These are phyloP conservation scores for Lagenaria siceraria DNA, from an alignment of 306 rosid genomes.

Conservation along the genomic window DNA sequence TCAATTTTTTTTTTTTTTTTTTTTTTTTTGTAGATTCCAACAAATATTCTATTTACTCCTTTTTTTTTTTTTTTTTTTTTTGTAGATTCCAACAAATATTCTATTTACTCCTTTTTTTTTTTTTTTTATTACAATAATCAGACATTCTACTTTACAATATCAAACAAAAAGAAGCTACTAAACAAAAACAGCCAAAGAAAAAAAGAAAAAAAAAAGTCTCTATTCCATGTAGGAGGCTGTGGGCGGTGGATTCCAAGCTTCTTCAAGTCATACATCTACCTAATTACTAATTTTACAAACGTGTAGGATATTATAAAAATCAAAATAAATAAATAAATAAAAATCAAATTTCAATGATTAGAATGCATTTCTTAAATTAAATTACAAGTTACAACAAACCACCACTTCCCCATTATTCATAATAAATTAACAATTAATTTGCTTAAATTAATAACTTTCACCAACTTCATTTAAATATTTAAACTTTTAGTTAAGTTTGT, in stretches of 20 bases:
- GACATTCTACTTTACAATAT: neutral
- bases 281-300: neutral
- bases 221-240: constrained; percentile 1
- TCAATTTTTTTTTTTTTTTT: neutral
- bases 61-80: neutral
- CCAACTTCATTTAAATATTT: no score
- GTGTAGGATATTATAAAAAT: neutral
- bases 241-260: constrained; percentile 9
- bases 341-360: neutral
- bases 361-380: neutral
- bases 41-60: neutral
- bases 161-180: neutral
- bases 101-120: neutral
- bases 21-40: neutral
- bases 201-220: neutral
- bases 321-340: no score
- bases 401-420: neutral
- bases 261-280: neutral
- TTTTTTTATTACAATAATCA: neutral
- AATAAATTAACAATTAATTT: no score
- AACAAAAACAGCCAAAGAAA: neutral
- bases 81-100: neutral
- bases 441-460: no score
- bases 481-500: no score
- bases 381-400: neutral